Base-by-base conservation (phyloP, 345 rosid species). In the Luvunga scandens region DNA sequence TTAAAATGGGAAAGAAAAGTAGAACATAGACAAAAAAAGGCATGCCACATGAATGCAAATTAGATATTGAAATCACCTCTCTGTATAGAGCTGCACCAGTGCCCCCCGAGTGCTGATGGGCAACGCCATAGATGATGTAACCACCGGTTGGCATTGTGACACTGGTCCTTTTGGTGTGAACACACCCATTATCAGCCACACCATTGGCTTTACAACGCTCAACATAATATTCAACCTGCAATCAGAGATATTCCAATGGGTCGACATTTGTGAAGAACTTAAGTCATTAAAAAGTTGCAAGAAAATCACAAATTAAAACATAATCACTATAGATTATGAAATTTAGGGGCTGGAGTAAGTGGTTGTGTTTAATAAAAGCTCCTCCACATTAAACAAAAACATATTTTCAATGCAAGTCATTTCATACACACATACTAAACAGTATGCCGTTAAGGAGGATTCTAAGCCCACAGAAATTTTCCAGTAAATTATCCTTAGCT, bases 101-200 rank as follows among this genome's bases (percentile, higher is more conserved):
- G 59, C 95, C 98, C 22, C 97, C 95, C 1, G 90, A 69, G 71
- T 95, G 98, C 80, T 90, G 95, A 81, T 95, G 98, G 27, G 90
- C 92, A 66, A 87, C 97, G 1, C 96, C 94, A 78, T 95, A 95
- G 69, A 95, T 81, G 45, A 95, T 85, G 82, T 91, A 86, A 70
- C 98, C 99, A 59, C 85, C 85, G 30, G 82, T 77, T 38, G 97
- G 97, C 87, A 93, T 81, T 81, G 83, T 77, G 48, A 93, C 80
- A 63, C 81, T 86, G 78, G 83, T 79, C 60, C 86, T 93, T 81
- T 83, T 87, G 78, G 69, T 50, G 60, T 90, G 91, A 56, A 87
- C 12, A 66, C 94, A 92, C 71, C 42, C 69, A 28, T 75, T 25
- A 70, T 71, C 60, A 16, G 81, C 77, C 48, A 36, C 63, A 53